Percentiles rank a stretch among this genome's conserved stretches.
Evolutionary conservation across 2,329 filamentous ascomycete genomes (phyloP).

Genomic region (Claviceps sp.): DNA sequence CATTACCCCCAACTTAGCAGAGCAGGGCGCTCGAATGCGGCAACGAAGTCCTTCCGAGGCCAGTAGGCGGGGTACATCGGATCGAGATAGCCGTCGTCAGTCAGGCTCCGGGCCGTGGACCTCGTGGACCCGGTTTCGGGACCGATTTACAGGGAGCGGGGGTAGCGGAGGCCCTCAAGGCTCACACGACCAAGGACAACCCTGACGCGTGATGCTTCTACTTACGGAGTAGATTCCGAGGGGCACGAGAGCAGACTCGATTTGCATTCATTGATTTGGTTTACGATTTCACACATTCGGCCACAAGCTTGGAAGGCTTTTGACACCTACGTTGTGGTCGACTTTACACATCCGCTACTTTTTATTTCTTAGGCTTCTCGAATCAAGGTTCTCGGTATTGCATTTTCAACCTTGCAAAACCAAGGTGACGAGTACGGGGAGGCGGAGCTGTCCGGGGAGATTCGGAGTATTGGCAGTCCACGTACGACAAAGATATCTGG

Average conservation of each 20-base stretch:
- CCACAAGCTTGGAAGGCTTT: background rate
- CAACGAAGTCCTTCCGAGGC: constrained; percentile 26
- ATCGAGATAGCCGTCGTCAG: constrained; percentile 18
- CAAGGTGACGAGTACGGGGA: background rate
- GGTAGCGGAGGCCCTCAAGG: constrained; percentile 15
- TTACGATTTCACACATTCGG: background rate
- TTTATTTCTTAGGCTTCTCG: background rate
- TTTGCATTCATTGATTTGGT: background rate
- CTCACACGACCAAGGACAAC: constrained; percentile 16
- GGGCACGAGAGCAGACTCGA: background rate
- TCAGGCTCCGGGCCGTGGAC: constrained; percentile 24
- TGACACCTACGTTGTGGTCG: too few relatives aligned
- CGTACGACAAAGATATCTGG: background rate
- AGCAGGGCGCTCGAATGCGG: constrained; percentile 20
- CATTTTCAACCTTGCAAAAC: background rate
- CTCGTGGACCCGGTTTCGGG: constrained; percentile 25
- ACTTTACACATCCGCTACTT: background rate
- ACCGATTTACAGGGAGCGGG: constrained; percentile 22
- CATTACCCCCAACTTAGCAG: constrained; percentile 12
- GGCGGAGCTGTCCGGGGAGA: background rate
- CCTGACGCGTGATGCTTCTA: constrained; percentile 10
- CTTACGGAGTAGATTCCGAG: background rate
- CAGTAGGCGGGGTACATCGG: constrained; percentile 16
- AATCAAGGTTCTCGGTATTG: background rate
- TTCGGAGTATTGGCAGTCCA: background rate